phyloP scores from a whole-genome alignment of 371 early-diverging fungal genomes.

The Apophysomyces trapeziformis region DNA sequence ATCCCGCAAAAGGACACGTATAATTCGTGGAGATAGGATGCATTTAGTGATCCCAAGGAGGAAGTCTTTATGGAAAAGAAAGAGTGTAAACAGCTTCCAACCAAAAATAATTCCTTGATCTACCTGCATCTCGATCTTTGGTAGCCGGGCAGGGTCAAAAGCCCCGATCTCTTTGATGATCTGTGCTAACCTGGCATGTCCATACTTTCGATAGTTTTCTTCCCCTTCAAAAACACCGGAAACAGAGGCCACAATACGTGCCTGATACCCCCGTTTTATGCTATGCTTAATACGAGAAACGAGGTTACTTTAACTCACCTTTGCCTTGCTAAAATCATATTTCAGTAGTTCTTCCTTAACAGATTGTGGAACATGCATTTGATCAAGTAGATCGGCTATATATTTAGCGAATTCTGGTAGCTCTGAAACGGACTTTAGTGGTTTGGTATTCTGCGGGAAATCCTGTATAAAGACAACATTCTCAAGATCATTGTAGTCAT shows the following conservation, averaged over 20 bases:
- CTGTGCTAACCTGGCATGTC: slow-evolving; percentile 44
- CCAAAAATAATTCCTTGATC: neutral
- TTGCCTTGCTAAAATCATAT: slow-evolving; percentile 47
- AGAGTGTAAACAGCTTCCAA: neutral
- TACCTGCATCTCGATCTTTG: slow-evolving; percentile 55
- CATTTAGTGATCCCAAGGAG: slow-evolving; percentile 39
- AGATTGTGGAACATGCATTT: slow-evolving; percentile 41
- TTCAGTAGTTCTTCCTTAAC: slow-evolving; percentile 40
- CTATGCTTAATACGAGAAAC: neutral
- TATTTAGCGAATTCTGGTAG: slow-evolving; percentile 43
- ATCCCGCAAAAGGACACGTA: slow-evolving; percentile 48
- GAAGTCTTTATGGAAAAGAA: slow-evolving; percentile 36
- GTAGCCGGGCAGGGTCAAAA: slow-evolving; percentile 15
- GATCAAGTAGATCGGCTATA: slow-evolving; percentile 33
- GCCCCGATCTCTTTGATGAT: slow-evolving; percentile 33
- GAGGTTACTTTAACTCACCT: slow-evolving; percentile 17
- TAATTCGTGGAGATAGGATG: slow-evolving; percentile 38
- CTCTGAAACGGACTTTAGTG: slow-evolving; percentile 1
- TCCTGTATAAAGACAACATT: slow-evolving; percentile 58
- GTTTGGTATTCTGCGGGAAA: slow-evolving; percentile 29
- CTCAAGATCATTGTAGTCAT: slow-evolving; percentile 50
- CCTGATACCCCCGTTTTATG: slow-evolving; percentile 14
- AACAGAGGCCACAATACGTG: slow-evolving; percentile 46
- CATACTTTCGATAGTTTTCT: slow-evolving; percentile 30
- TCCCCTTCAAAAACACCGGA: slow-evolving; percentile 47